Base-by-base conservation (phyloP, 345 rosid genomes). In the Populus davidiana region DNA sequence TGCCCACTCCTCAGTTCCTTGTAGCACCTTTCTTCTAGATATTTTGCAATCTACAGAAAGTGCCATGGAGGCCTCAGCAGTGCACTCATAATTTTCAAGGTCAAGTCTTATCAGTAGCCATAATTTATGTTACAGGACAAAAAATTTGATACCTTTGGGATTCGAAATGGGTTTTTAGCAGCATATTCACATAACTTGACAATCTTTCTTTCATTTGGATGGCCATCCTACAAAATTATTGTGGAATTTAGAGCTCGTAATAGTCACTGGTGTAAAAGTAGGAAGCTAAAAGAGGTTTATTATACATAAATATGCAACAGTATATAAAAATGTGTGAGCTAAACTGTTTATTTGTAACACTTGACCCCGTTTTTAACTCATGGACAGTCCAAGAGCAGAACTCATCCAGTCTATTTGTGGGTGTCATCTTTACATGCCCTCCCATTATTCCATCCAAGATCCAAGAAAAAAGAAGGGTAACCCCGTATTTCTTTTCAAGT, bases 161-260 rank as follows among this genome's bases (percentile, higher is more conserved):
- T 96, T 65, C 96, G 91, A 69, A 88, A 80, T 11, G 99, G 97
- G 64, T 93, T 96, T 76, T 81, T 92, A 0, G 96, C 92, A 82
- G 98, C 99, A 85, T 96, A 96, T 87, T 93, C 98, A 25, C 98
- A 96, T 74, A 96, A 84, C 72, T 96, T 96, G 17, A 85, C 83
- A 70, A 96, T 92, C 78, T 91, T 96, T 74, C 99, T 90, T 72
- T 96, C 99, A 75, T 88, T 91, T 75, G 91, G 84, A 65, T 83
- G 80, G 68, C 83, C 89, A 87, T 93, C 95, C 99, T 96, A 81
- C 79, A 79, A 73, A 78, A 54, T 12, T 21, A 69, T 59, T 12
- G 68, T 39, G 74, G 65, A 31, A 47, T 6, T 20, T 3, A 41
- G 59, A 72, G 21, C 49, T 14, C 21, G 12, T 44, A 27, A 16